Conservation (phyloP, 495 filamentous ascomycete genomes). For the Penicillium diatomitis region DNA sequence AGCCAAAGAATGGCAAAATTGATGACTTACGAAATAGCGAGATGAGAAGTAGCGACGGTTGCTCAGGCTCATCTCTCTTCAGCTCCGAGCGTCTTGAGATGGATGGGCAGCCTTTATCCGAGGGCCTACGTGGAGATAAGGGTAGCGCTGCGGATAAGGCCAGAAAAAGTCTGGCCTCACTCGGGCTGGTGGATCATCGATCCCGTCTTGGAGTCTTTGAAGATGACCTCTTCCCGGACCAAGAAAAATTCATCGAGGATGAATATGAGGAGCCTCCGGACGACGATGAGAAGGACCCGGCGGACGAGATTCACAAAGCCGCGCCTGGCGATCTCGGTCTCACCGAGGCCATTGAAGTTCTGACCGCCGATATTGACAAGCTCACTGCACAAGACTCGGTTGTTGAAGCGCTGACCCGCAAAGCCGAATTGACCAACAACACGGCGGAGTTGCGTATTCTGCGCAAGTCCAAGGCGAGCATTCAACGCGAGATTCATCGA, state of each 20-base stretch:
- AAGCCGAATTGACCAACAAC: conserved; percentile 96
- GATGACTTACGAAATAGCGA: conserved; percentile 54
- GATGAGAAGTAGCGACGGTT: conserved; percentile 46
- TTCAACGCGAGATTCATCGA: conserved; percentile 82
- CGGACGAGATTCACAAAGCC: conserved; percentile 87
- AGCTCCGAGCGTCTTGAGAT: conserved; percentile 40
- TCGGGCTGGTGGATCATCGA: conserved; percentile 77
- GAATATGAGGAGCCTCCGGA: conserved; percentile 68
- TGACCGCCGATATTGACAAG: conserved; percentile 84
- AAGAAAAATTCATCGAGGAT: conserved; percentile 77
- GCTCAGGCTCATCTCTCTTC: conserved; percentile 20
- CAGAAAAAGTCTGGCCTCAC: conserved; percentile 78
- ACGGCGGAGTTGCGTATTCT: conserved; percentile 85
- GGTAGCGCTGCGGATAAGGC: conserved; percentile 41
- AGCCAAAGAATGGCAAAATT: conserved; percentile 52
- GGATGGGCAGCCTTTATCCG: conserved; percentile 48
- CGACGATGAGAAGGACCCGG: conserved; percentile 47
- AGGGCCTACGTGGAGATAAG: conserved; percentile 35
- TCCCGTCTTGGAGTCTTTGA: conserved; percentile 85
- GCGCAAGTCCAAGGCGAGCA: conserved; percentile 84
- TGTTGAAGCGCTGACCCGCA: conserved; percentile 80
- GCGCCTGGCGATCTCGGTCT: conserved; percentile 91
- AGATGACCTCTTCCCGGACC: conserved; percentile 87
- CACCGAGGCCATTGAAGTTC: conserved; percentile 77
- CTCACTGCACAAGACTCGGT: conserved; percentile 82